Percentiles rank a stretch among this genome's conserved stretches.
Evolutionary conservation across 805 yeast genomes (phyloP).

Genomic region (Sungouiella thailandica): DNA sequence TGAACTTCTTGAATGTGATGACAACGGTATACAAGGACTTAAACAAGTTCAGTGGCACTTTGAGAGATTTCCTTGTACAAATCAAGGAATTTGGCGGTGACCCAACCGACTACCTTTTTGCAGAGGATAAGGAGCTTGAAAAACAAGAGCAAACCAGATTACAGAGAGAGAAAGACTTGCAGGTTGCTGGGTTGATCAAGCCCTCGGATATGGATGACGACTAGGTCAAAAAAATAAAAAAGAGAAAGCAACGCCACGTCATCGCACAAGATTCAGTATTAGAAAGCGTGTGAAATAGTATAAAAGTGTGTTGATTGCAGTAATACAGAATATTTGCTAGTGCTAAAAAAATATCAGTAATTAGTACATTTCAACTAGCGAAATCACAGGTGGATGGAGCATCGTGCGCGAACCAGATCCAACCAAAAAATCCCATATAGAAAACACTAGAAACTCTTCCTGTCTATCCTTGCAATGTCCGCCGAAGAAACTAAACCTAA

Average conservation of each 20-base stretch:
- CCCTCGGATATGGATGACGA: conserved; percentile 92
- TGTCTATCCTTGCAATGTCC: conserved; percentile 18
- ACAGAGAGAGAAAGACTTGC: conserved; percentile 77
- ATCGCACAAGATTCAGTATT: neutral
- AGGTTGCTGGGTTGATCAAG: conserved; percentile 89
- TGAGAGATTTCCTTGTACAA: conserved; percentile 95
- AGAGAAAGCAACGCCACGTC: neutral
- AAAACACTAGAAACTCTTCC: neutral
- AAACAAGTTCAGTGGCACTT: conserved; percentile 69
- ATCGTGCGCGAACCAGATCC: conserved; percentile 5
- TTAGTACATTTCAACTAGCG: too few relatives aligned
- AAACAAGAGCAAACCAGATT: conserved; percentile 58
- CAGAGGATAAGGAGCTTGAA: conserved; percentile 86
- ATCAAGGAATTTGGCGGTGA: conserved; percentile 95
- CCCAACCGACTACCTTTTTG: conserved; percentile 88
- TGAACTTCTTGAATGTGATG: conserved; percentile 74
- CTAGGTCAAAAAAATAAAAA: conserved; percentile 4
- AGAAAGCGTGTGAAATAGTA: too few relatives aligned
- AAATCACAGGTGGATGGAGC: too few relatives aligned
- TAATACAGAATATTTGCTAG: too few relatives aligned
- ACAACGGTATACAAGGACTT: conserved; percentile 69
- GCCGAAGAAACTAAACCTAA: conserved; percentile 27
- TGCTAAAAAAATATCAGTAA: too few relatives aligned
- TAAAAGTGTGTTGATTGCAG: too few relatives aligned
- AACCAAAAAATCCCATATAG: neutral